phyloP scores from a whole-genome alignment of 768 basidiomycete species.

The Termitomyces sp. region DNA sequence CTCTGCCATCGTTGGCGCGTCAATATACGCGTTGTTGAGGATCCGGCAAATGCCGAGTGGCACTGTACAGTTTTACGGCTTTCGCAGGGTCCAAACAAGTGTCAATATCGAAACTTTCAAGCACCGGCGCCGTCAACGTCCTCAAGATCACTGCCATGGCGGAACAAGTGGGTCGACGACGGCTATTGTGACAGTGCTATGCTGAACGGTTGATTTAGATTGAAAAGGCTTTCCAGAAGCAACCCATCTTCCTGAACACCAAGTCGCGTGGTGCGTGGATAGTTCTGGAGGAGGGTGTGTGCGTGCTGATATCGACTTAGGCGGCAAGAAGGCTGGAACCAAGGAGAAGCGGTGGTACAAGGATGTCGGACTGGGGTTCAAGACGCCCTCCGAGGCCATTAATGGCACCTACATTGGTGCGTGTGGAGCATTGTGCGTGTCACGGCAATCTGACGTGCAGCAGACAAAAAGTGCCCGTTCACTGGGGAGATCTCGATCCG shows the following conservation, averaged over 20 bases:
- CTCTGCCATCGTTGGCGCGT: too few relatives aligned
- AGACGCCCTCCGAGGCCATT: slow-evolving; percentile 94
- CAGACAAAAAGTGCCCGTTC: slow-evolving; percentile 99
- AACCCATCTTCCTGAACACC: slow-evolving; percentile 95
- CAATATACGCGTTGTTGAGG: neutral
- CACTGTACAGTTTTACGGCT: slow-evolving; percentile 44
- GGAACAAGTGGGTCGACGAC: slow-evolving; percentile 43
- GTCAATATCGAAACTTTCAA: slow-evolving; percentile 34
- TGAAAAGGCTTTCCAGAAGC: slow-evolving; percentile 98
- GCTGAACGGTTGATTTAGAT: slow-evolving; percentile 42
- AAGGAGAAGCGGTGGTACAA: slow-evolving; percentile 99
- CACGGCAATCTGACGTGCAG: slow-evolving; percentile 1
- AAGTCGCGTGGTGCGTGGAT: slow-evolving; percentile 79
- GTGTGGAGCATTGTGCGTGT: slow-evolving; percentile 23
- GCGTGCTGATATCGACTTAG: slow-evolving; percentile 29
- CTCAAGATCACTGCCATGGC: slow-evolving; percentile 51
- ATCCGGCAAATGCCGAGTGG: slow-evolving; percentile 21
- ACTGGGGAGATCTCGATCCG: slow-evolving; percentile 96
- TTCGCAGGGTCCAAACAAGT: slow-evolving; percentile 31
- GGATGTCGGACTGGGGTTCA: slow-evolving; percentile 95
- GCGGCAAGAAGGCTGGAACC: slow-evolving; percentile 86
- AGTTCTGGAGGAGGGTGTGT: neutral
- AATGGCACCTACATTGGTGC: slow-evolving; percentile 93
- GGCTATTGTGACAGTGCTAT: neutral
- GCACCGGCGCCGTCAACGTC: slow-evolving; percentile 27